Conservation (phyloP, 768 basidiomycete genomes). For the Cystobasidium tubakii region DNA sequence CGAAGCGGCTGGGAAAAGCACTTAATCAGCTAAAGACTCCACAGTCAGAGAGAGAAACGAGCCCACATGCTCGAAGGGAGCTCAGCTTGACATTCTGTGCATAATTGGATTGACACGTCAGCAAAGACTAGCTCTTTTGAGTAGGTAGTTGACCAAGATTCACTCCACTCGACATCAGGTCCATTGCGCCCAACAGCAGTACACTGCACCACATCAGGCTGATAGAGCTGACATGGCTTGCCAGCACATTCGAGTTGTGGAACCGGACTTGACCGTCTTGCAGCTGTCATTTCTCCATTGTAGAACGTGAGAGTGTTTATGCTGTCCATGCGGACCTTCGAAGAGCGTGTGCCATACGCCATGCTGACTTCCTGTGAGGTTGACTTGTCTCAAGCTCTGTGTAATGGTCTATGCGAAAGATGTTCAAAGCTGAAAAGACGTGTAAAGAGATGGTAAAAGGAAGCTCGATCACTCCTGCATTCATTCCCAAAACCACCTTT, state of each 20-base stretch:
- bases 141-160: neutral
- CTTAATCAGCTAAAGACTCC: neutral
- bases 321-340: slow-evolving; percentile 22
- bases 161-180: slow-evolving; percentile 34
- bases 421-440: neutral
- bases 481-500: no score
- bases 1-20: neutral
- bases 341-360: slow-evolving; percentile 23
- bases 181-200: slow-evolving; percentile 28
- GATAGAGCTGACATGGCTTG: slow-evolving; percentile 29
- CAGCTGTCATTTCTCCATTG: slow-evolving; percentile 21
- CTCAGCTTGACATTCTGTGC: slow-evolving; percentile 29
- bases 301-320: slow-evolving; percentile 27
- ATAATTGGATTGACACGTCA: slow-evolving; percentile 18
- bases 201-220: slow-evolving; percentile 37
- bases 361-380: no score
- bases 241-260: slow-evolving; percentile 27
- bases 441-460: no score
- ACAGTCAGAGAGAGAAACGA: neutral
- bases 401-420: neutral
- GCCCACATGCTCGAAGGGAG: slow-evolving; percentile 30
- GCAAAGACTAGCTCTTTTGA: neutral
- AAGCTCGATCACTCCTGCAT: no score
- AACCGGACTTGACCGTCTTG: slow-evolving; percentile 22
- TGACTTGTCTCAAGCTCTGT: no score